These are phyloP conservation scores for Corymbia calophylla DNA, from an alignment of 441 rosid species.

Conservation along the genomic window DNA sequence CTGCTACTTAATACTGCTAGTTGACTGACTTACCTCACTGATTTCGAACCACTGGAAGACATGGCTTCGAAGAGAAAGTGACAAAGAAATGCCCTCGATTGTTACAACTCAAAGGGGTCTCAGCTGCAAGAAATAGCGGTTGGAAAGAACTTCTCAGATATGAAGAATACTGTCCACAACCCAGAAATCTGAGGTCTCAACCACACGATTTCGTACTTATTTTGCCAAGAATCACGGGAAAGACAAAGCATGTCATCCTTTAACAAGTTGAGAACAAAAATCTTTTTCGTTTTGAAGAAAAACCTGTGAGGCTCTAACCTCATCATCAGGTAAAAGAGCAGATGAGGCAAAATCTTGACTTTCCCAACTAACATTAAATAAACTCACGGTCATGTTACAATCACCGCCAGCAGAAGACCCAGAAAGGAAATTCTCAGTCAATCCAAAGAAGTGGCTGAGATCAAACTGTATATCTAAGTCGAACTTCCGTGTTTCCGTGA, in stretches of 20 bases:
- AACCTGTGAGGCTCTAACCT: not conserved
- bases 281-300: not conserved
- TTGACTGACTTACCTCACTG: constrained; percentile 19
- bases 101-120: not conserved
- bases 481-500: not conserved
- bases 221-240: constrained; percentile 8
- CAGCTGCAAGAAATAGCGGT: constrained; percentile 3
- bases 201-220: not conserved
- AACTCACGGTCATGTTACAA: not conserved
- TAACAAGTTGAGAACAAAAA: not conserved
- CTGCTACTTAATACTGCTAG: too few relatives aligned
- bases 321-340: not conserved
- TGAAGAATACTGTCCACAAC: not conserved
- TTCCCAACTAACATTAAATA: not conserved
- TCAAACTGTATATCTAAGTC: not conserved
- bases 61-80: constrained; percentile 1
- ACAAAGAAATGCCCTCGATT: not conserved
- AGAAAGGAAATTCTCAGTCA: not conserved
- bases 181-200: not conserved
- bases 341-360: not conserved
- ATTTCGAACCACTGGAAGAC: constrained; percentile 22
- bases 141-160: not conserved
- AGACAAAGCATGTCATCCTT: not conserved
- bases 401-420: not conserved
- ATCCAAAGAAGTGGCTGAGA: not conserved